phyloP scores from a whole-genome alignment of 805 yeast genomes.

The Pichia rugopelliculosa region DNA sequence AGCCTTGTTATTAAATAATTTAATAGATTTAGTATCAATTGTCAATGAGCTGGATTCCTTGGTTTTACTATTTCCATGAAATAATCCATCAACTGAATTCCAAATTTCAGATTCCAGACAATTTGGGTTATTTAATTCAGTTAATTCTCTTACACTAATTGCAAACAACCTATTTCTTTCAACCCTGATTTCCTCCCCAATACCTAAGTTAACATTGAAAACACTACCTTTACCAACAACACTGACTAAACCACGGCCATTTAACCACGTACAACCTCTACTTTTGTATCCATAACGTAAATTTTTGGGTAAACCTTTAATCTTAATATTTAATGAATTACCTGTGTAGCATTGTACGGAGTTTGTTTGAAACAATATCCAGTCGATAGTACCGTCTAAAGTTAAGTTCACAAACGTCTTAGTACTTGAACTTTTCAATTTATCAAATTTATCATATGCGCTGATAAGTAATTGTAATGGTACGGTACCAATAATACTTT shows the following conservation, averaged over 20 bases:
- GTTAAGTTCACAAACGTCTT: constrained; percentile 38
- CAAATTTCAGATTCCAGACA: constrained; percentile 15
- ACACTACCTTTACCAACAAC: constrained; percentile 49
- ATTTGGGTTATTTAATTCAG: constrained; percentile 28
- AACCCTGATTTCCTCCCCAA: constrained; percentile 42
- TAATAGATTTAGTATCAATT: not conserved
- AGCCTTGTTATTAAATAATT: not conserved
- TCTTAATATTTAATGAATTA: constrained; percentile 36
- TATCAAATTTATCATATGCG: constrained; percentile 23
- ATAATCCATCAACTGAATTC: constrained; percentile 8
- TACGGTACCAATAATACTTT: constrained; percentile 39
- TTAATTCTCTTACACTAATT: constrained; percentile 40
- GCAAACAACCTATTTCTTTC: constrained; percentile 42
- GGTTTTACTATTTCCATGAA: not conserved
- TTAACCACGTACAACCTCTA: constrained; percentile 38
- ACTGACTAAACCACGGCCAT: constrained; percentile 53
- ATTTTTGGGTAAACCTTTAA: constrained; percentile 32
- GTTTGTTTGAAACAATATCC: constrained; percentile 47
- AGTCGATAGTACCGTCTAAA: constrained; percentile 54
- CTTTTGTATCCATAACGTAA: constrained; percentile 28
- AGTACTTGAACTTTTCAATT: constrained; percentile 12
- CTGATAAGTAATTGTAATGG: constrained; percentile 40
- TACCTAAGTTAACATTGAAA: constrained; percentile 38
- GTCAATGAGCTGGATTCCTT: not conserved
- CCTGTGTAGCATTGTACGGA: constrained; percentile 50